phyloP scores from a whole-genome alignment of 2,329 filamentous ascomycete species.

The Colletotrichum theobromicola region DNA sequence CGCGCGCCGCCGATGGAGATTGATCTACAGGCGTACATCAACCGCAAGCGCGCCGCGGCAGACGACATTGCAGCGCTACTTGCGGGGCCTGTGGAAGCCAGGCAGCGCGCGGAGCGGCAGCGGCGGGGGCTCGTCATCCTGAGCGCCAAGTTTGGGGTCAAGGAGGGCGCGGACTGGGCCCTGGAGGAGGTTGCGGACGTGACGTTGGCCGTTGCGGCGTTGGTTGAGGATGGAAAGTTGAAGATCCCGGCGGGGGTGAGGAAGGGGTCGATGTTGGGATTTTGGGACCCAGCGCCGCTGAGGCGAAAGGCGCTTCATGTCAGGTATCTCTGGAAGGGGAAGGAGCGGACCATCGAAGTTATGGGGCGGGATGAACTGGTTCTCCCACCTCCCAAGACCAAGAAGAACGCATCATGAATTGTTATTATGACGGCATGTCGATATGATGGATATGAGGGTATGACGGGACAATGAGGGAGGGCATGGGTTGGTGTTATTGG shows the following conservation, averaged over 20 bases:
- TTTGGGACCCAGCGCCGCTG: conserved; percentile 55
- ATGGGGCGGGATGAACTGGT: conserved; percentile 38
- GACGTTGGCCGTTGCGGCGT: conserved; percentile 50
- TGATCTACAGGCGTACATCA: conserved; percentile 29
- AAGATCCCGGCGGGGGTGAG: conserved; percentile 44
- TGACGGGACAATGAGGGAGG: background rate
- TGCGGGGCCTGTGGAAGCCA: conserved; percentile 41
- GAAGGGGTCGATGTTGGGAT: conserved; percentile 52
- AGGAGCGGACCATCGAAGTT: conserved; percentile 40
- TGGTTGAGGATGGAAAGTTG: conserved; percentile 43
- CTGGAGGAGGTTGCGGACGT: conserved; percentile 54
- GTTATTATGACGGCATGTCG: background rate
- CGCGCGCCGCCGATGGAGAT: background rate
- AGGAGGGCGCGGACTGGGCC: conserved; percentile 31
- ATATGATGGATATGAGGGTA: background rate
- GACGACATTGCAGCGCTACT: conserved; percentile 50
- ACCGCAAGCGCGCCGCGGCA: conserved; percentile 45
- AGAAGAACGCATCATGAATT: background rate
- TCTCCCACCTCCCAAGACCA: conserved; percentile 10
- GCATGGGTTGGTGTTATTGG: background rate
- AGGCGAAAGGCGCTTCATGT: conserved; percentile 50
- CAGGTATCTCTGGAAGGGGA: conserved; percentile 45
- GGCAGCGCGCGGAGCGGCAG: conserved; percentile 39
- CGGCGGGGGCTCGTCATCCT: conserved; percentile 51
- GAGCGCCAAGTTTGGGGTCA: conserved; percentile 52